Conservation (phyloP, 2,329 filamentous ascomycete genomes). For the Aureobasidium leucospermi region DNA sequence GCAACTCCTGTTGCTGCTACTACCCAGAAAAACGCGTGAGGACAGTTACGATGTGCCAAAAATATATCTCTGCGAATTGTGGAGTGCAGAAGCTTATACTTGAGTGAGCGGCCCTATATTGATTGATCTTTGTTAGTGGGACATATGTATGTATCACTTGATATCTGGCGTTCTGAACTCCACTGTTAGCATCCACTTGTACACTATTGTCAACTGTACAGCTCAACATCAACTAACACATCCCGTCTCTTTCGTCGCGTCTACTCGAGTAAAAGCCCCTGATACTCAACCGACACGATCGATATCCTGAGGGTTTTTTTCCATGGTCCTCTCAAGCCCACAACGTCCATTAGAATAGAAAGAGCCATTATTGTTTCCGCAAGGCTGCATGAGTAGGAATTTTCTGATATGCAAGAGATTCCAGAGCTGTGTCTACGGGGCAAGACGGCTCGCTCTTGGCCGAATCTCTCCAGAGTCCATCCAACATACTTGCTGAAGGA, state of each 20-base stretch:
- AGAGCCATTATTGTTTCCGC: too few relatives aligned
- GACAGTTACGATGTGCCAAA: too few relatives aligned
- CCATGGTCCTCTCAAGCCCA: too few relatives aligned
- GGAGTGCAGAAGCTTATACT: too few relatives aligned
- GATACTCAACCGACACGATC: too few relatives aligned
- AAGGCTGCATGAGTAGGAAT: too few relatives aligned
- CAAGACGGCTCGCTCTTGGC: neutral
- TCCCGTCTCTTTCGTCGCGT: neutral
- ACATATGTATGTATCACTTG: neutral
- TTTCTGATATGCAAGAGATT: too few relatives aligned
- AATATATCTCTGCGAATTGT: too few relatives aligned
- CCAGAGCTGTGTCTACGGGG: neutral
- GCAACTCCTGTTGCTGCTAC: too few relatives aligned
- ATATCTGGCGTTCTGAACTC: neutral
- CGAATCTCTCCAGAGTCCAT: neutral
- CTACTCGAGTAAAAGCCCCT: too few relatives aligned
- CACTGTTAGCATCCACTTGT: neutral
- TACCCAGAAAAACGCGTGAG: neutral
- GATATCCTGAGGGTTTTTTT: too few relatives aligned
- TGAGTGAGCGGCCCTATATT: neutral
- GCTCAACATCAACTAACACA: neutral
- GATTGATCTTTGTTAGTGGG: neutral
- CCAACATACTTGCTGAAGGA: neutral
- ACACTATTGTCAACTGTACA: constrained; percentile 4
- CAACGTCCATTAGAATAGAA: too few relatives aligned